A percentile compares a stretch with the other conserved stretches of the same genome.
Conservation (phyloP, 2,329 filamentous ascomycete species). For the Claviceps sorghi region DNA sequence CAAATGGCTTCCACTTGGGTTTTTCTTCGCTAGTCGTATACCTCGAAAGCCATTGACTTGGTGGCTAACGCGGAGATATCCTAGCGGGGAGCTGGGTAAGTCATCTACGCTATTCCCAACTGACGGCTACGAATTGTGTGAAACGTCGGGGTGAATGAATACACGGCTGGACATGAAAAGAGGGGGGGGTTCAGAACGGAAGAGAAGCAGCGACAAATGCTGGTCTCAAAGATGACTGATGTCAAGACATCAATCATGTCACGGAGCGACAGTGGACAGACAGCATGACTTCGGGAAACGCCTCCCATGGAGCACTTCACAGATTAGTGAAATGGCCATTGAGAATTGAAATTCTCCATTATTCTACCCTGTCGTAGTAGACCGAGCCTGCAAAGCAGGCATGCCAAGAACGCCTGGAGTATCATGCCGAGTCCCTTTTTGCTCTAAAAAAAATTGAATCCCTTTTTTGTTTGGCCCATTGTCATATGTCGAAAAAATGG, state of each 20-base stretch:
- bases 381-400: constrained; percentile 13
- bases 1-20: constrained; percentile 32
- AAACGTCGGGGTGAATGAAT: not conserved
- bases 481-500: constrained; percentile 9
- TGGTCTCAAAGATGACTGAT: not conserved
- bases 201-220: not conserved
- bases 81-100: constrained; percentile 41
- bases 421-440: constrained; percentile 11
- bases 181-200: too few species aligned
- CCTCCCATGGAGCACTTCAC: constrained; percentile 68
- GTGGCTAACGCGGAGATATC: constrained; percentile 78
- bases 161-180: too few species aligned
- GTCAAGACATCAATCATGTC: constrained; percentile 1
- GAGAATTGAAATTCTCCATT: constrained; percentile 36
- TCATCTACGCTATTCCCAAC: not conserved
- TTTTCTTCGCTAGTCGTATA: constrained; percentile 87
- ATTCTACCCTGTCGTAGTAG: constrained; percentile 26
- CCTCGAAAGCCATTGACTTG: constrained; percentile 62
- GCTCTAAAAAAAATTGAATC: constrained; percentile 6
- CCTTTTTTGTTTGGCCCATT: constrained; percentile 8
- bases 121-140: constrained; percentile 9
- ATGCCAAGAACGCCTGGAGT: constrained; percentile 22
- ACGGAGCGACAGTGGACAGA: constrained; percentile 2
- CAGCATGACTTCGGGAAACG: constrained; percentile 48
- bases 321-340: constrained; percentile 59